These are phyloP conservation scores for Leccinum truebloodii DNA, from an alignment of 768 basidiomycete species.

Conservation along the genomic window DNA sequence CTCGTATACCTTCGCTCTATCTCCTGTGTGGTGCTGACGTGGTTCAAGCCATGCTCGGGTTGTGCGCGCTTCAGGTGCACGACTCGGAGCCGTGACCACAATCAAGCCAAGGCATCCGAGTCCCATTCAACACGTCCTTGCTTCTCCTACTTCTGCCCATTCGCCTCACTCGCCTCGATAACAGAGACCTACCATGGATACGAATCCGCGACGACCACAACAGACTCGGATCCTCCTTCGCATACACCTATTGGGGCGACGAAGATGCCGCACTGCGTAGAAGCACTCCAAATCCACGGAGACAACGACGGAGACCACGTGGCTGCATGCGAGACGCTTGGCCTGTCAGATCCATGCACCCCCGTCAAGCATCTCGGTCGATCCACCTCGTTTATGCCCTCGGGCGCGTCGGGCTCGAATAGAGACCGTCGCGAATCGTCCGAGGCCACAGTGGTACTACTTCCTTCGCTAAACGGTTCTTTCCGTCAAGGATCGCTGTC, in stretches of 20 bases:
- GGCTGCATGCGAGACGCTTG: constrained; percentile 1
- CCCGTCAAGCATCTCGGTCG: constrained; percentile 16
- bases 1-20: constrained; percentile 1
- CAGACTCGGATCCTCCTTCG: constrained; percentile 30
- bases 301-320: constrained; percentile 13
- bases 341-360: constrained; percentile 15
- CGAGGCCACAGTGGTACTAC: constrained; percentile 17
- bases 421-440: constrained; percentile 9
- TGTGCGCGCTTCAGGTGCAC: background rate
- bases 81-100: constrained; percentile 7
- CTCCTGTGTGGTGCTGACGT: constrained; percentile 12
- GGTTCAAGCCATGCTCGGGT: too few relatives aligned
- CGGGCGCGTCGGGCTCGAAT: background rate
- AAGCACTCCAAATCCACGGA: constrained; percentile 9
- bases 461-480: constrained; percentile 29
- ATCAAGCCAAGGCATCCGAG: constrained; percentile 4
- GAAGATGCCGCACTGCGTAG: constrained; percentile 2
- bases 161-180: constrained; percentile 5
- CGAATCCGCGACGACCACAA: constrained; percentile 30
- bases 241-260: constrained; percentile 26
- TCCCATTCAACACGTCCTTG: constrained; percentile 7
- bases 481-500: constrained; percentile 18
- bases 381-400: constrained; percentile 8
- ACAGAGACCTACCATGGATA: constrained; percentile 27
- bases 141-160: background rate